phyloP scores from a whole-genome alignment of 768 basidiomycete genomes.

The Russula dissimulans region DNA sequence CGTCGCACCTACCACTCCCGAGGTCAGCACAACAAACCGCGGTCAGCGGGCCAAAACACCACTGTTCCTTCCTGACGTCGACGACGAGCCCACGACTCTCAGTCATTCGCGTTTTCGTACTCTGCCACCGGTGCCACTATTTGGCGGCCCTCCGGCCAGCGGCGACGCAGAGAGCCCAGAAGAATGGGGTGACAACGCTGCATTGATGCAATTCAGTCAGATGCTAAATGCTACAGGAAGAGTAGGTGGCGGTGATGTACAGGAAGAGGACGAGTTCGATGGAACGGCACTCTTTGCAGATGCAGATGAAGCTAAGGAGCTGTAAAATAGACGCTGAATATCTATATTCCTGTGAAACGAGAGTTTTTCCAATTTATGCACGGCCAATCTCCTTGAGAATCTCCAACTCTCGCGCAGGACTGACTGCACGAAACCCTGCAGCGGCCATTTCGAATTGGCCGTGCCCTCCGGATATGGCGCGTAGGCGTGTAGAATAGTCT shows the following conservation, averaged over 20 bases:
- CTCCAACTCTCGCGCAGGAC: constrained; percentile 50
- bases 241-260: constrained; percentile 45
- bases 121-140: constrained; percentile 36
- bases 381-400: constrained; percentile 75
- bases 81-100: constrained; percentile 36
- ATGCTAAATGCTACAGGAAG: constrained; percentile 50
- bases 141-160: constrained; percentile 26
- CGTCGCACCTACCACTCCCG: constrained; percentile 28
- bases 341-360: constrained; percentile 7
- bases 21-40: constrained; percentile 19
- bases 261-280: constrained; percentile 72
- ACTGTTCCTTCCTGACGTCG: constrained; percentile 63
- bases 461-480: constrained; percentile 75
- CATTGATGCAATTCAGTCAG: constrained; percentile 72
- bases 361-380: constrained; percentile 32
- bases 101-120: constrained; percentile 25
- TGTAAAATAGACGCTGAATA: constrained; percentile 26
- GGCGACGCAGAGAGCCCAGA: constrained; percentile 27
- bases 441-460: constrained; percentile 71
- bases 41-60: constrained; percentile 47
- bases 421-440: constrained; percentile 69
- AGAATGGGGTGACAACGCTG: constrained; percentile 34
- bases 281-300: constrained; percentile 69
- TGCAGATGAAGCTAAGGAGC: constrained; percentile 65
- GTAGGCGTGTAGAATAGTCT: constrained; percentile 68